phyloP scores from a whole-genome alignment of 768 basidiomycete genomes.

The Mycena latifolia region DNA sequence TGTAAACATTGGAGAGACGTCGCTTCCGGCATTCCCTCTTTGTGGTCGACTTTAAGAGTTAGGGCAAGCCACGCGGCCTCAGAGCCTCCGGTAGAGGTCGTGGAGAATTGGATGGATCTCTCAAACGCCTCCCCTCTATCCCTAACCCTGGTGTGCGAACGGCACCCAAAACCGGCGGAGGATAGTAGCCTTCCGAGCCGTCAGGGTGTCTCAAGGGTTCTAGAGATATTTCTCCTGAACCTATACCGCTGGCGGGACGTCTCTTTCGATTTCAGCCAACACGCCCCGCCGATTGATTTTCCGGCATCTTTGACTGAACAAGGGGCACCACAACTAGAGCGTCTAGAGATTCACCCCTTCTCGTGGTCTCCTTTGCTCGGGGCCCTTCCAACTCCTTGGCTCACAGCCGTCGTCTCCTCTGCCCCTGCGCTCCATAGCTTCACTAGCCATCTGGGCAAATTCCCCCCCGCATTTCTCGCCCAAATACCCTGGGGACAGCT shows the following conservation, averaged over 20 bases:
- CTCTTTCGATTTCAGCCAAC: slow-evolving; percentile 27
- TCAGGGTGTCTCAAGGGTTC: slow-evolving; percentile 9
- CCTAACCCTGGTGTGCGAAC: slow-evolving; percentile 14
- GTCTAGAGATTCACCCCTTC: slow-evolving; percentile 25
- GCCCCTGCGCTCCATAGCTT: slow-evolving; percentile 23
- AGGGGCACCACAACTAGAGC: slow-evolving; percentile 26
- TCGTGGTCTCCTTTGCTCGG: slow-evolving; percentile 29
- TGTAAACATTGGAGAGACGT: slow-evolving; percentile 26
- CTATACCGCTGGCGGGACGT: slow-evolving; percentile 23
- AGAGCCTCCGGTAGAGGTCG: slow-evolving; percentile 10
- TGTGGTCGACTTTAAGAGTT: slow-evolving; percentile 26
- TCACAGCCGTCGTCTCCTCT: slow-evolving; percentile 7
- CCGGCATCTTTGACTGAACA: slow-evolving; percentile 23
- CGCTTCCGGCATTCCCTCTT: slow-evolving; percentile 13
- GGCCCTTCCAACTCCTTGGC: slow-evolving; percentile 10
- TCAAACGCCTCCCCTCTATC: slow-evolving; percentile 18
- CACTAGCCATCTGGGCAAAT: slow-evolving; percentile 24
- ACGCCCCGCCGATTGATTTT: slow-evolving; percentile 22
- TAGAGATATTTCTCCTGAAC: slow-evolving; percentile 25
- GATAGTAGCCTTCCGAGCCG: not conserved
- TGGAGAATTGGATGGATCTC: slow-evolving; percentile 22
- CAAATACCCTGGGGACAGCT: slow-evolving; percentile 25
- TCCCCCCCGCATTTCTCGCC: slow-evolving; percentile 12
- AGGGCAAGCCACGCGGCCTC: slow-evolving; percentile 18
- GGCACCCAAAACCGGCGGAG: not conserved